These are phyloP conservation scores for Berberis thunbergii DNA, from an alignment of 164 flowering plant species.

Conservation along the genomic window DNA sequence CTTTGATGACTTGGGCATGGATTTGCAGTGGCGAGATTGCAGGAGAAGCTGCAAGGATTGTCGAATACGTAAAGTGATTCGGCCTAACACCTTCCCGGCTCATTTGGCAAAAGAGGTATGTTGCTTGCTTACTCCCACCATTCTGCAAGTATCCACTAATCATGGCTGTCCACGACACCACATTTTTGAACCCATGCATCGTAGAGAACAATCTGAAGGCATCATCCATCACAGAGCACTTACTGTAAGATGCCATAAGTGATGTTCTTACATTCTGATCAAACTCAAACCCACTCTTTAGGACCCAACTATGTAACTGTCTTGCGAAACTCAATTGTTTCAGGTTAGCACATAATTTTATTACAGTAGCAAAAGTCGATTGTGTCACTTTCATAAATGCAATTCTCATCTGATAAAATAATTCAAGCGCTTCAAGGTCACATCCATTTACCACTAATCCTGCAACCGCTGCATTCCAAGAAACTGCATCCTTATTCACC, in stretches of 20 bases:
- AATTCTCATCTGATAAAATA: conserved; percentile 51
- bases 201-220: conserved; percentile 43
- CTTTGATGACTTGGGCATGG: conserved; percentile 69
- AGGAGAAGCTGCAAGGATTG: conserved; percentile 58
- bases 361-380: conserved; percentile 31
- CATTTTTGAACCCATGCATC: conserved; percentile 40
- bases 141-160: conserved; percentile 66
- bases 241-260: conserved; percentile 60
- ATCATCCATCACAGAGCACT: conserved; percentile 50
- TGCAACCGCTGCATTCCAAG: conserved; percentile 75
- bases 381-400: conserved; percentile 40
- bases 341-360: conserved; percentile 52
- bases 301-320: conserved; percentile 58
- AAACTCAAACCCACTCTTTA: conserved; percentile 39
- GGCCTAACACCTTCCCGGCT: conserved; percentile 54
- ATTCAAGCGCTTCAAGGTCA: conserved; percentile 45
- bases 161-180: conserved; percentile 90
- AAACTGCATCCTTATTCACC: conserved; percentile 36
- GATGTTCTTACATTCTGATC: conserved; percentile 46
- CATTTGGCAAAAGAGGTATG: conserved; percentile 51
- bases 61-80: conserved; percentile 71
- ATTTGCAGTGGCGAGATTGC: conserved; percentile 47
- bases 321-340: conserved; percentile 44
- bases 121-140: conserved; percentile 37
- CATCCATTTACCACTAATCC: conserved; percentile 57